A percentile compares a stretch with the other conserved stretches of the same genome.
These are phyloP conservation scores for Centella asiatica DNA, from an alignment of 129 eudicot genomes.

Conservation along the genomic window DNA sequence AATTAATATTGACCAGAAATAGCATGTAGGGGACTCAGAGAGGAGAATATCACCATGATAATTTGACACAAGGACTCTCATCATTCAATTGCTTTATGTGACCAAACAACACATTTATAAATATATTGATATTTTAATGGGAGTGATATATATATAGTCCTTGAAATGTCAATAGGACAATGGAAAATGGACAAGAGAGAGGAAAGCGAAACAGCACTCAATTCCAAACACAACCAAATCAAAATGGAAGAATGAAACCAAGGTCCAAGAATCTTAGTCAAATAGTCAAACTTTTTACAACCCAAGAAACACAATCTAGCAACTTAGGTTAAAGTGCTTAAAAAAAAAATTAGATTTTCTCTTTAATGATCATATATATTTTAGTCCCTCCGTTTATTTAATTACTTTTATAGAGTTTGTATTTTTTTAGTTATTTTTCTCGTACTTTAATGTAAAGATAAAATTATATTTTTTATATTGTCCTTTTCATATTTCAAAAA, in stretches of 20 bases:
- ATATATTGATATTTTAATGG: slow-evolving; percentile 4
- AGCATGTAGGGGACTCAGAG: neutral
- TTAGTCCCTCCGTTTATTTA: no score
- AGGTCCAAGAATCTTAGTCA: slow-evolving; percentile 47
- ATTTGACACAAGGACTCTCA: slow-evolving; percentile 48
- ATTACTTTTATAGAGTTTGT: neutral
- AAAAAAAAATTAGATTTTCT: slow-evolving; percentile 28
- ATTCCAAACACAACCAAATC: slow-evolving; percentile 48
- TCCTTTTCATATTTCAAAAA: no score
- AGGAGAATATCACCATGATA: slow-evolving; percentile 12
- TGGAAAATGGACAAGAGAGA: slow-evolving; percentile 10
- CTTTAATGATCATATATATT: slow-evolving; percentile 28
- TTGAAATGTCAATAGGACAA: slow-evolving; percentile 11
- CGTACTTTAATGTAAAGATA: neutral
- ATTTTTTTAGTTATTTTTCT: neutral
- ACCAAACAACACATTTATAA: slow-evolving; percentile 34
- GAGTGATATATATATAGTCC: slow-evolving; percentile 18
- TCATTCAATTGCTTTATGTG: slow-evolving; percentile 59
- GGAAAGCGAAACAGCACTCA: slow-evolving; percentile 43
- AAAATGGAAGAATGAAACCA: slow-evolving; percentile 51
- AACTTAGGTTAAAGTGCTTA: slow-evolving; percentile 35
- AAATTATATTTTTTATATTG: no score
- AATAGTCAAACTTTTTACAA: slow-evolving; percentile 39
- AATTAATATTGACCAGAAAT: slow-evolving; percentile 4
- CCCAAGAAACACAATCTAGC: slow-evolving; percentile 38